A percentile compares a stretch with the other conserved stretches of the same genome.
Evolutionary conservation across 108 stramenopile genomes (phyloP).

Genomic region (Asterionellopsis glacialis): DNA sequence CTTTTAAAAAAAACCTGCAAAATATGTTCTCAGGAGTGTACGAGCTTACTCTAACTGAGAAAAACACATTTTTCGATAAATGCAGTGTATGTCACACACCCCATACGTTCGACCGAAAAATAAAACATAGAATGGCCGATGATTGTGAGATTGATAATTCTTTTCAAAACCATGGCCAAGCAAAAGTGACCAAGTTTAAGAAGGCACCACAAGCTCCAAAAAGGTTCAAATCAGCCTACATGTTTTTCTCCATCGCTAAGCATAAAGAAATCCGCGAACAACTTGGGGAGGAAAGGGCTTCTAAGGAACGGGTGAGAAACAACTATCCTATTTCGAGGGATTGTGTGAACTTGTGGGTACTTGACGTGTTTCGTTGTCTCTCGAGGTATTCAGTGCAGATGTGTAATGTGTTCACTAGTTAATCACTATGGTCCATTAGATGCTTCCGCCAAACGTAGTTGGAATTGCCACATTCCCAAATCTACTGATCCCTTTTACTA

Average conservation of each 20-base stretch:
- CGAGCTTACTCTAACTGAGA: no score
- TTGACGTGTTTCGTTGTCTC: not conserved
- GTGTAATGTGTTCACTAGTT: slow-evolving; percentile 30
- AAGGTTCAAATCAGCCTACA: slow-evolving; percentile 58
- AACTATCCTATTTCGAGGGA: no score
- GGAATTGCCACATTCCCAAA: no score
- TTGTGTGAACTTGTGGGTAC: not conserved
- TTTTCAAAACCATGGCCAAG: not conserved
- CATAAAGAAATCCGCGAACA: slow-evolving; percentile 46
- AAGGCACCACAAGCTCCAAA: slow-evolving; percentile 29
- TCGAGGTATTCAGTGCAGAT: not conserved
- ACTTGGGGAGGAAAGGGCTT: slow-evolving; percentile 29
- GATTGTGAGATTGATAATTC: no score
- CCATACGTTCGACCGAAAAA: no score
- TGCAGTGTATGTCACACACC: no score
- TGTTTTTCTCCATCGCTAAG: slow-evolving; percentile 54
- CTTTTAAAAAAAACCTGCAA: no score
- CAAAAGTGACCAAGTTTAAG: not conserved
- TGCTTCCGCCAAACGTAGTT: no score
- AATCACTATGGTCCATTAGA: no score
- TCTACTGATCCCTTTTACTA: not conserved
- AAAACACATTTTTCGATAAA: no score
- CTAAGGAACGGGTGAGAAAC: not conserved
- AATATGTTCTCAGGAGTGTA: no score
- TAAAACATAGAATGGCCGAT: no score